These are phyloP conservation scores for Helicocarpus griseus DNA, from an alignment of 2,329 filamentous ascomycete species.

Conservation along the genomic window DNA sequence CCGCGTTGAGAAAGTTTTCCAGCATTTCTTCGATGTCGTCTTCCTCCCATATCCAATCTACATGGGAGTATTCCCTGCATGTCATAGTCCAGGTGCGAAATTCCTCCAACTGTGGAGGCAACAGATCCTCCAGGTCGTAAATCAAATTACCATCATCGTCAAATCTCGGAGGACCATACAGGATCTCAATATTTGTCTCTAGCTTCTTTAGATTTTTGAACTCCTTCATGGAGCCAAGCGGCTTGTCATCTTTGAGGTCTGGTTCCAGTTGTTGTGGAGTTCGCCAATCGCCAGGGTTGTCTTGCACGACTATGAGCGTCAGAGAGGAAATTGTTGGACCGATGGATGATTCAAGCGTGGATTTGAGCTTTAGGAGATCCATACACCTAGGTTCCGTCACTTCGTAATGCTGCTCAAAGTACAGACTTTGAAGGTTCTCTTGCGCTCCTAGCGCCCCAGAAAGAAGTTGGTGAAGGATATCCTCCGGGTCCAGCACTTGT, in stretches of 20 bases:
- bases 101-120: not conserved
- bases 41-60: not conserved
- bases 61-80: not conserved
- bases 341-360: conserved; percentile 16
- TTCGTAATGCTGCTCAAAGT: not conserved
- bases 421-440: not conserved
- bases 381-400: no score
- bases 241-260: not conserved
- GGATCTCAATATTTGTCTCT: not conserved
- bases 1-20: not conserved
- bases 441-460: not conserved
- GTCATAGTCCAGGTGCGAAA: not conserved
- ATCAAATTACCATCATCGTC: not conserved
- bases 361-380: no score
- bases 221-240: not conserved
- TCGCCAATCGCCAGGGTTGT: not conserved
- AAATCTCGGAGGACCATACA: not conserved
- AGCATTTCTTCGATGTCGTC: no score
- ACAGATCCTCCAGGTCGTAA: not conserved
- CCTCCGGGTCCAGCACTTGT: not conserved
- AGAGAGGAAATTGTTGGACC: not conserved
- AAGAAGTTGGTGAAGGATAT: not conserved
- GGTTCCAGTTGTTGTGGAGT: not conserved
- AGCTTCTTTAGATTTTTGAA: not conserved
- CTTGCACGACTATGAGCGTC: not conserved